Percentiles rank a stretch among this genome's conserved stretches.
Evolutionary conservation across 495 filamentous ascomycete species (phyloP).

Genomic region (Neurospora sp.): DNA sequence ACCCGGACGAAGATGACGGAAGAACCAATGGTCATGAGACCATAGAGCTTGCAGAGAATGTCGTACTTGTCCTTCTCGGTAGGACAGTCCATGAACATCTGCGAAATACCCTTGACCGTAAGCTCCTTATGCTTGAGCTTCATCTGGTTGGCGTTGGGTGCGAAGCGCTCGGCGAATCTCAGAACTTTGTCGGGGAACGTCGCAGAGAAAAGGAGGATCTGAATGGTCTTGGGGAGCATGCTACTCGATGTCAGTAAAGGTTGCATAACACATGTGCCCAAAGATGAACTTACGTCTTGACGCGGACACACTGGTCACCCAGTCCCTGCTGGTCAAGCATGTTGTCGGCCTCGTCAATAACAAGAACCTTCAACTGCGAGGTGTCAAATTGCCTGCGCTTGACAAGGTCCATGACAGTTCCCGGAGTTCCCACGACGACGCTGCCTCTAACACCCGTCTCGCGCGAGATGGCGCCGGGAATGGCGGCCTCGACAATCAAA

Average conservation of each 20-base stretch:
- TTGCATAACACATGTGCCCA: slow-evolving; percentile 1
- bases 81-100: slow-evolving; percentile 89
- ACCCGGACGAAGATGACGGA: slow-evolving; percentile 97
- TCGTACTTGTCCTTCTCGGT: slow-evolving; percentile 75
- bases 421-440: slow-evolving; percentile 87
- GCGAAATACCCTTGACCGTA: slow-evolving; percentile 92
- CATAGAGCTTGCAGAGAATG: slow-evolving; percentile 82
- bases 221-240: slow-evolving; percentile 57
- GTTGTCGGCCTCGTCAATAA: slow-evolving; percentile 91
- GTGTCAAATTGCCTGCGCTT: slow-evolving; percentile 57
- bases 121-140: slow-evolving; percentile 83
- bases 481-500: slow-evolving; percentile 63
- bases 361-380: slow-evolving; percentile 60
- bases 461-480: slow-evolving; percentile 61
- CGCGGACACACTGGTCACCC: slow-evolving; percentile 86
- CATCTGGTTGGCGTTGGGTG: slow-evolving; percentile 77
- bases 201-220: slow-evolving; percentile 90
- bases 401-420: slow-evolving; percentile 82
- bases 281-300: slow-evolving; percentile 55
- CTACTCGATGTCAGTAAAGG: slow-evolving; percentile 33
- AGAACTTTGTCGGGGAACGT: slow-evolving; percentile 85
- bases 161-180: slow-evolving; percentile 66
- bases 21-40: slow-evolving; percentile 87
- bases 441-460: slow-evolving; percentile 54
- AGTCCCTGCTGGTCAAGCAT: slow-evolving; percentile 91